A percentile compares a stretch with the other conserved stretches of the same genome.
Conservation (phyloP, 2,329 filamentous ascomycete genomes). For the Microsporum canis region DNA sequence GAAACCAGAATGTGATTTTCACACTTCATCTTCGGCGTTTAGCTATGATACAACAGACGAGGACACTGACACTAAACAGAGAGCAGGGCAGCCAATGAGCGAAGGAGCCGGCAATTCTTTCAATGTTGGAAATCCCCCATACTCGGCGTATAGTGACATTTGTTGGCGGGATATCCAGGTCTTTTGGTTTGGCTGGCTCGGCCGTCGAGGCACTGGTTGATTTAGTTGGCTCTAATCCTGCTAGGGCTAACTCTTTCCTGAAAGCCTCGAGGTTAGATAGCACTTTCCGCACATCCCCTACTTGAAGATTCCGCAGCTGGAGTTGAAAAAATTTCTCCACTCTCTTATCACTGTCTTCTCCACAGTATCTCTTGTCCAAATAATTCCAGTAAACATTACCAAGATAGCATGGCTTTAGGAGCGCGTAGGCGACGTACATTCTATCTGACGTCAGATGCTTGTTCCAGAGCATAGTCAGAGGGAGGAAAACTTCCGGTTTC, state of each 20-base stretch:
- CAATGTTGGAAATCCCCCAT: background rate
- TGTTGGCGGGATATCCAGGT: background rate
- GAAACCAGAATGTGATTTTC: background rate
- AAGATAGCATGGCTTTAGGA: slow-evolving; percentile 8
- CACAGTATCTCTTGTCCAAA: slow-evolving; percentile 8
- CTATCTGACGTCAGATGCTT: background rate
- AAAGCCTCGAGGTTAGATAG: slow-evolving; percentile 6
- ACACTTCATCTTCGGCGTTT: background rate
- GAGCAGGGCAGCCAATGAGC: slow-evolving; percentile 5
- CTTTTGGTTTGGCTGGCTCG: background rate
- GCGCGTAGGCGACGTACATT: slow-evolving; percentile 5
- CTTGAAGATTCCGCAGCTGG: background rate
- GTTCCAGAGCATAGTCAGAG: background rate
- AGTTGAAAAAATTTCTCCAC: background rate
- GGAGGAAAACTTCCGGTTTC: background rate
- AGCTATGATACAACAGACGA: background rate
- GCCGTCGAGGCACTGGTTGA: background rate
- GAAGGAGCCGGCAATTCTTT: background rate
- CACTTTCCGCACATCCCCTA: background rate
- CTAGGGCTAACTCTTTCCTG: background rate
- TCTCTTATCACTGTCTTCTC: background rate
- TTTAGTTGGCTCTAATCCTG: slow-evolving; percentile 1
- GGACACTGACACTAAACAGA: slow-evolving; percentile 7
- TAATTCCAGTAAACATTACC: slow-evolving; percentile 10
- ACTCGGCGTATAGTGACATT: background rate